Evolutionary conservation across 78 protist genomes (phyloP), one percentile per base, ranked within the genome.

Genomic region (Polysphondylium violaceum): DNA sequence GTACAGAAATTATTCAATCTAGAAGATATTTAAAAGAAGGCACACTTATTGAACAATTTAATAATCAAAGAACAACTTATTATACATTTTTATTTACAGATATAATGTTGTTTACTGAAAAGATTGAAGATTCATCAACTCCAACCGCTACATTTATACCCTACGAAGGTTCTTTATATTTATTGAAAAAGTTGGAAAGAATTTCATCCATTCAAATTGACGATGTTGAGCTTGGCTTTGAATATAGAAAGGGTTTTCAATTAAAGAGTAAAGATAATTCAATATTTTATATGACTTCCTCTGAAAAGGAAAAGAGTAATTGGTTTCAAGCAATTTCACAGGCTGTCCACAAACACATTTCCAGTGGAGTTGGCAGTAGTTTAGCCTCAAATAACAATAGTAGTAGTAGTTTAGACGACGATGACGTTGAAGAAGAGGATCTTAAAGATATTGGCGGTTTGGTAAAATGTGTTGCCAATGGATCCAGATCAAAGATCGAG

Each of bases 221-320:
- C 29, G 91, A 78, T 41, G 74, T 71, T 17, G 91, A 83, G 17
- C 64, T 83, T 21, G 91, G 91, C 8, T 83, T 83, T 56, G 89
- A 83, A 59, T 83, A 69, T 69, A 51, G 91, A 55, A 83, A 83
- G 44, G 91, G 91, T 14, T 83, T 83, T 74, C 91, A 83, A 69
- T 69, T 83, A 33, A 83, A 83, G 33, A 69, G 72, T 29, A 83
- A 69, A 51, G 91, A 83, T 12, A 29, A 12, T 29, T 83, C 79
- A 23, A 83, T 69, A 59, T 59, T 69, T 5, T 83, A 83, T 69
- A 83, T 83, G 91, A 74, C 91, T 6, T 11, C 63, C 8, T 56
- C 63, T 8, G 91, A 83, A 36, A 83, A 83, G 43, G 91, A 83
- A 11, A 83, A 83, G 44, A 29, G 60, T 7, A 55, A 29, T 23